Base-by-base conservation (phyloP, 2,329 filamentous ascomycete species). In the Colletotrichum endophyticum region DNA sequence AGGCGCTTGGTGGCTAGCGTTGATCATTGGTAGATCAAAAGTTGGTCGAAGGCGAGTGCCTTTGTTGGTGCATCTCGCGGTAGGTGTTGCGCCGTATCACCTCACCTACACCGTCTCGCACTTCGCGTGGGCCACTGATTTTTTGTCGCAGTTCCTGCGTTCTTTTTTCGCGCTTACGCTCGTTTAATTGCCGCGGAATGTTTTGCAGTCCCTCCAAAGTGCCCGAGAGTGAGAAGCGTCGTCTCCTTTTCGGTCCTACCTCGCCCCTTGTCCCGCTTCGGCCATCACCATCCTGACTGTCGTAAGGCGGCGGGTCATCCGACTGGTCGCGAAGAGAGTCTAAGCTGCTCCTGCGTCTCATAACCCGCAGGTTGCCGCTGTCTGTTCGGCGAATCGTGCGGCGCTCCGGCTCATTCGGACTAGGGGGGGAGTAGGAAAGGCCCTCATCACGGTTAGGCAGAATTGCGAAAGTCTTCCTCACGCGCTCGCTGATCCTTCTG, bases 381-480 rank as follows among this genome's bases (percentile, higher is more conserved):
- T 89, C 86, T 8, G 90, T 92, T 66, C 91, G 88, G 62, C 88
- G 87, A 76, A 93, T 92, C 3, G 89, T 92, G 30, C 91, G 88
- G 6, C 91, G 88, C 56, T 92, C 89, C 1, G 87, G 85, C 69
- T 83, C 81, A 9, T 79, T 78, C 25, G 80, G 76, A 64, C 81
- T 81, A 15, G 77, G 25, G 80, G 74, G 5, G 76, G 78, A 71
- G 36, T 81, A 81, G 19, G 59, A 63, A 66, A 85, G 82, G 57
- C 85, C 81, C 34, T 86, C 84, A 28, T 88, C 85, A 4, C 86
- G 84, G n/a, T 87, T 78, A 1, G 92, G 91, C 64, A 93, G 80
- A 32, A 93, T 92, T 15, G 91, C 88, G 84, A 93, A 92, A 0
- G 91, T 93, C 44, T 87, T 86, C 83, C 90, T 91, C 84, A 92